Base-by-base conservation (phyloP, 176 grass and related monocot species). In the Saccharum officinarum region DNA sequence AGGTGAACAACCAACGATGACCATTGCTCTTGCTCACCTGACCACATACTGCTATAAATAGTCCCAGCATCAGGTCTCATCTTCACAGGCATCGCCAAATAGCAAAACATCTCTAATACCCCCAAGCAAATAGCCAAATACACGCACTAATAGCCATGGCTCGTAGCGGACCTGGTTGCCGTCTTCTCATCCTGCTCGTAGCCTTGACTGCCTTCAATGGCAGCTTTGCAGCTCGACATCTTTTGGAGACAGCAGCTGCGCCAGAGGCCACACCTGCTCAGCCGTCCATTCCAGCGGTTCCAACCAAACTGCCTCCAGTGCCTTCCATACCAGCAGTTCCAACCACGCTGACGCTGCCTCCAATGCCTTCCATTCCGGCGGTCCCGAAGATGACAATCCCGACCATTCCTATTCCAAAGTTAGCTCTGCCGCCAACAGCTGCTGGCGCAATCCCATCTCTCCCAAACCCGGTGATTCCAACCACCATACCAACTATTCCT, bases 171-270 rank as follows among this genome's bases (percentile, higher is more conserved):
- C n/a, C 34, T 13, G 14, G 40, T 77, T 80, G 87, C 25, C 83
- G 12, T 57, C 78, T 97, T 40, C 71, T 94, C 44, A 46, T 82
- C 42, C 77, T 97, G 77, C 78, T 91, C 49, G 46, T 97, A 50
- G 74, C 83, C 69, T 66, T 93, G 37, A 65, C 73, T 40, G 39
- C 84, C 81, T 79, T 92, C 57, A 78, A 89, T 85, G 71, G 89
- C 45, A 92, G 87, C 59, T 65, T 80, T 2, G 94, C 89, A 1
- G 75, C 89, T 81, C 91, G 89, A 33, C 84, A 41, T 86, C 91
- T 97, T 22, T 69, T 97, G 75, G 94, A 93, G 64, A 90, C 91
- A 49, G 59, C 79, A 84, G 87, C 82, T 18, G 42, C 89, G 3
- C 94, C 91, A 38, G 84, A 92, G 79, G 84, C 87, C 2, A 42